Base-by-base conservation (phyloP, 805 yeast species). In the Suhomyces kilbournensis region DNA sequence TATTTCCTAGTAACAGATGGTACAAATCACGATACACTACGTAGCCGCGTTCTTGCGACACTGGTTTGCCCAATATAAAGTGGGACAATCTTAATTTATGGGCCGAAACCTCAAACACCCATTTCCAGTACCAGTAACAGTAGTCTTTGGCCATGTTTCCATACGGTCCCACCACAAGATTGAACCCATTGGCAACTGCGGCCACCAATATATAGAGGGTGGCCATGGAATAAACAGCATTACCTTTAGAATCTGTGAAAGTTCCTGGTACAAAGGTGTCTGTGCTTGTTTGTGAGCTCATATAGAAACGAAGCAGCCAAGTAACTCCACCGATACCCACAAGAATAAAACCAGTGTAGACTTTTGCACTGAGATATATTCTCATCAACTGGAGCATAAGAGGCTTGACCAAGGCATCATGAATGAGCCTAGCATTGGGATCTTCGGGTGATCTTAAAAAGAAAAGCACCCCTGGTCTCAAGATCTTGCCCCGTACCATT, bases 401-500 rank as follows among this genome's bases (percentile, higher is more conserved):
- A 0, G 97, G 88, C 58, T 88, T 83, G 53, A 88, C 86, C 49
- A 94, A 69, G 1, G 96, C 94, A 64, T 92, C 97, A 58, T 90
- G 93, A 42, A 93, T 79, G 10, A 94, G 80, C 58, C 93, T 83
- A 45, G 90, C 85, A 60, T 89, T 87, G 39, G 96, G 97, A 65
- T 94, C 97, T 60, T 91, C 97, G 4, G 97, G 97, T 20, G 96
- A 90, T 60, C 97, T 80, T 54, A 94, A 88, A 71, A 94, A 94
- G 67, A 84, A 94, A 46, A 94, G 74, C 7, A 90, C 97, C 10
- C 99, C 99, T 0, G 88, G 86, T 51, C 99, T 80, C 53, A 93
- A 77, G 39, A 90, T 83, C 53, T 75, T 70, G 44, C 79, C 72
- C 55, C 99, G 78, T 19, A 85, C 79, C 91, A 91, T 86, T 17